Conservation (phyloP, 148 eudicot genomes). For the Mesembryanthemum crystallinum region DNA sequence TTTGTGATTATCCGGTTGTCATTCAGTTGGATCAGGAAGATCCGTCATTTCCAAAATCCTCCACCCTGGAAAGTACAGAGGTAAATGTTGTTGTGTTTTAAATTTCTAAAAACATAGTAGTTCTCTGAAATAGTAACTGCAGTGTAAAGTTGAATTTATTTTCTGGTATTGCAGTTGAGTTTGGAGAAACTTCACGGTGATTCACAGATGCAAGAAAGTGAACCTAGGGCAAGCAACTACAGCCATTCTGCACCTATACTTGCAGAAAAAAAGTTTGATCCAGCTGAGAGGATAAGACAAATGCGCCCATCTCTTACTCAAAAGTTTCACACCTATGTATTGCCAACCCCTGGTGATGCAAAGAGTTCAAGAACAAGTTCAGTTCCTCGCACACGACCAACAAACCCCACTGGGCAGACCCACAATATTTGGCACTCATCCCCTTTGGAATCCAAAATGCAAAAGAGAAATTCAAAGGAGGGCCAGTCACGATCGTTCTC, state of each 20-base stretch:
- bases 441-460: slow-evolving; percentile 54
- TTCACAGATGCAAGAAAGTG: slow-evolving; percentile 39
- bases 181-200: slow-evolving; percentile 47
- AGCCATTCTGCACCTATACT: slow-evolving; percentile 76
- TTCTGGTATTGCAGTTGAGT: slow-evolving; percentile 41
- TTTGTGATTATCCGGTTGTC: slow-evolving; percentile 17
- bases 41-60: slow-evolving; percentile 37
- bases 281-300: slow-evolving; percentile 52
- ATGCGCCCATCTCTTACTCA: slow-evolving; percentile 43
- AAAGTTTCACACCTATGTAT: slow-evolving; percentile 64
- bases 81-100: slow-evolving; percentile 24
- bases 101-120: background rate
- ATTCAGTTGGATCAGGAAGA: slow-evolving; percentile 71
- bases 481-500: slow-evolving; percentile 32
- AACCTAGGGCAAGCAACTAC: slow-evolving; percentile 50
- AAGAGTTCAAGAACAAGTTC: slow-evolving; percentile 56
- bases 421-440: slow-evolving; percentile 68
- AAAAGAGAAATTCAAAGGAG: slow-evolving; percentile 46
- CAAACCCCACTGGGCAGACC: slow-evolving; percentile 25
- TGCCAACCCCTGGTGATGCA: slow-evolving; percentile 84
- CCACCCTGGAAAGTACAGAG: slow-evolving; percentile 49
- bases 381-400: slow-evolving; percentile 39
- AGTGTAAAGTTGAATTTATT: background rate
- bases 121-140: background rate
- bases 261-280: slow-evolving; percentile 65